Percentiles rank a stretch among this genome's conserved stretches.
phyloP scores from a whole-genome alignment of 805 yeast species.

The Cyberlindnera bimundalis region DNA sequence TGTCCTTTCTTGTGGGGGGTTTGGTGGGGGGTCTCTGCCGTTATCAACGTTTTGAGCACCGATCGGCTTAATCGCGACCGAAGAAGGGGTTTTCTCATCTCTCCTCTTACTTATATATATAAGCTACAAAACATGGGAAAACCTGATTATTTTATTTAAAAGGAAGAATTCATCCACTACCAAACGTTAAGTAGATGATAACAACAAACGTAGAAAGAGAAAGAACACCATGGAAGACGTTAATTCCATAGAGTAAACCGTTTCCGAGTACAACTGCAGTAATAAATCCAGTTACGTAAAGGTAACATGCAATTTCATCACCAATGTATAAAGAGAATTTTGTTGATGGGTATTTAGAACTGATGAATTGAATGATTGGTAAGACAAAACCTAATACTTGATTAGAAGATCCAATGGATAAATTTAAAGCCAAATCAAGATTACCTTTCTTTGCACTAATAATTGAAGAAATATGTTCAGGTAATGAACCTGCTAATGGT shows the following conservation, averaged over 20 bases:
- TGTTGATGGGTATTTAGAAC: slow-evolving; percentile 21
- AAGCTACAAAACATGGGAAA: too few species aligned
- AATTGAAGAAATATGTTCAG: slow-evolving; percentile 24
- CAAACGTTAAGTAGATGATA: slow-evolving; percentile 18
- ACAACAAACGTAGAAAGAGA: slow-evolving; percentile 15
- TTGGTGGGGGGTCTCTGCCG: too few species aligned
- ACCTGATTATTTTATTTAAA: not conserved
- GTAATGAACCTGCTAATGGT: slow-evolving; percentile 25
- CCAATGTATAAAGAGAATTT: slow-evolving; percentile 20
- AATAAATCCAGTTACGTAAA: slow-evolving; percentile 15
- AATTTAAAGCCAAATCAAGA: slow-evolving; percentile 21
- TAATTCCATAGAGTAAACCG: slow-evolving; percentile 14
- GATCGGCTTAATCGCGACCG: too few species aligned
- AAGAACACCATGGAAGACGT: slow-evolving; percentile 18
- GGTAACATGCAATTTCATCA: slow-evolving; percentile 17
- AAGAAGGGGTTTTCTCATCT: too few species aligned
- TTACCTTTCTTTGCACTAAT: slow-evolving; percentile 23
- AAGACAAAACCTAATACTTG: slow-evolving; percentile 25
- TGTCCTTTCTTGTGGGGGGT: too few species aligned
- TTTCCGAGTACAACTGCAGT: slow-evolving; percentile 12
- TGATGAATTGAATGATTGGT: slow-evolving; percentile 25
- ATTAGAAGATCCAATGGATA: slow-evolving; percentile 22
- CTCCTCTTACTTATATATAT: too few species aligned
- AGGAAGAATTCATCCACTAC: slow-evolving; percentile 2
- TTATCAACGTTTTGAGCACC: too few species aligned